Percentiles rank a stretch among this genome's conserved stretches.
phyloP scores from a whole-genome alignment of 148 eudicot species.

The Silene uniflora region DNA sequence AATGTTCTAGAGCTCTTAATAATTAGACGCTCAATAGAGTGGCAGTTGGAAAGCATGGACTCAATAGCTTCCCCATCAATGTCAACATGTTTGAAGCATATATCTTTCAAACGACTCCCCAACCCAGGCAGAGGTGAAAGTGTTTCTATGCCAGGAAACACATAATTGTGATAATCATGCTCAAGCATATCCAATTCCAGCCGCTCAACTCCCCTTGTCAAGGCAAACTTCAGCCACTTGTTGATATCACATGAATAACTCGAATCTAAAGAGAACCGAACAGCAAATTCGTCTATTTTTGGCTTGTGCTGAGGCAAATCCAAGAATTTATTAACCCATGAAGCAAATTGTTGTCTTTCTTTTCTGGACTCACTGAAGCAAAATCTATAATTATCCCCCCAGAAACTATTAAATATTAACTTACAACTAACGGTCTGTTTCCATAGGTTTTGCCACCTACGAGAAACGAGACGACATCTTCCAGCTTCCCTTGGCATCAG shows the following conservation, averaged over 20 bases:
- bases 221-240: not conserved
- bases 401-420: not conserved
- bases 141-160: not conserved
- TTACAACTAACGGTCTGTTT: not conserved
- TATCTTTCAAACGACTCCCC: not conserved
- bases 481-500: conserved; percentile 2
- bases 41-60: not conserved
- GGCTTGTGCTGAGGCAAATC: not conserved
- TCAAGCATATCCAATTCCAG: not conserved
- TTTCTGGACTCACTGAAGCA: not conserved
- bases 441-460: conserved; percentile 9
- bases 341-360: not conserved
- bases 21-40: not conserved
- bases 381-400: not conserved
- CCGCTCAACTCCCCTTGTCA: not conserved
- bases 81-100: not conserved
- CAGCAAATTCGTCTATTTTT: not conserved
- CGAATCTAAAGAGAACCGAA: not conserved
- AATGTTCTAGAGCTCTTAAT: not conserved
- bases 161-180: not conserved
- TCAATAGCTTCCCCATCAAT: not conserved
- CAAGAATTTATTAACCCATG: not conserved
- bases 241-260: not conserved
- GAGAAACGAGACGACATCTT: not conserved
- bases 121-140: not conserved